These are phyloP conservation scores for Malassezia psittaci DNA, from an alignment of 1,284 basidiomycete species.

Conservation along the genomic window DNA sequence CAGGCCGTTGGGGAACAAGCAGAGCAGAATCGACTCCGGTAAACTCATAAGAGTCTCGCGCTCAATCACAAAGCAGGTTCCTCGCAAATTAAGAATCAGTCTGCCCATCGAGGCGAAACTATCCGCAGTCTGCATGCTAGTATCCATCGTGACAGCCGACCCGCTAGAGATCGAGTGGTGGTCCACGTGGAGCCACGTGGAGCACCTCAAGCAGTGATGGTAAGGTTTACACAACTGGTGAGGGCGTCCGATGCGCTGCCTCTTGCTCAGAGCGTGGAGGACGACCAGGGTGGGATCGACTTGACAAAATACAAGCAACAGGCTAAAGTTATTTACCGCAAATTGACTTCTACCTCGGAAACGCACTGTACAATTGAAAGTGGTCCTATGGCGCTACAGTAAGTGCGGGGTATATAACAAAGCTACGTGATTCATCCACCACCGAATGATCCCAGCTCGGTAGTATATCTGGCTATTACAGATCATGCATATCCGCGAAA, in stretches of 20 bases:
- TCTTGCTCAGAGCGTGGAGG: constrained; percentile 45
- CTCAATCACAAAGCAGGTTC: constrained; percentile 84
- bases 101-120: constrained; percentile 55
- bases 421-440: constrained; percentile 75
- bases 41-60: constrained; percentile 96
- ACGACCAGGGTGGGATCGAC: constrained; percentile 69
- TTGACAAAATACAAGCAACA: constrained; percentile 97
- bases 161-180: neutral
- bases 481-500: constrained; percentile 96
- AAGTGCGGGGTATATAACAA: constrained; percentile 24
- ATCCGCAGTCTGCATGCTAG: constrained; percentile 15
- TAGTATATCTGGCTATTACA: constrained; percentile 87
- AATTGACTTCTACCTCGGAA: constrained; percentile 77
- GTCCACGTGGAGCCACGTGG: constrained; percentile 7
- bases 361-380: constrained; percentile 94
- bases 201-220: constrained; percentile 20
- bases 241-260: constrained; percentile 39
- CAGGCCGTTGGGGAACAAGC: constrained; percentile 92
- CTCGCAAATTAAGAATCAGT: constrained; percentile 82
- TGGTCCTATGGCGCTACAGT: constrained; percentile 88
- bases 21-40: constrained; percentile 89
- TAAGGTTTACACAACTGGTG: constrained; percentile 43
- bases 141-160: constrained; percentile 21
- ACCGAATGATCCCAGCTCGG: constrained; percentile 48
- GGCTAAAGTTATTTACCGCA: constrained; percentile 86